A percentile compares a stretch with the other conserved stretches of the same genome.
Conservation (phyloP, 306 rosid genomes). For the Macrotyloma uniflorum region DNA sequence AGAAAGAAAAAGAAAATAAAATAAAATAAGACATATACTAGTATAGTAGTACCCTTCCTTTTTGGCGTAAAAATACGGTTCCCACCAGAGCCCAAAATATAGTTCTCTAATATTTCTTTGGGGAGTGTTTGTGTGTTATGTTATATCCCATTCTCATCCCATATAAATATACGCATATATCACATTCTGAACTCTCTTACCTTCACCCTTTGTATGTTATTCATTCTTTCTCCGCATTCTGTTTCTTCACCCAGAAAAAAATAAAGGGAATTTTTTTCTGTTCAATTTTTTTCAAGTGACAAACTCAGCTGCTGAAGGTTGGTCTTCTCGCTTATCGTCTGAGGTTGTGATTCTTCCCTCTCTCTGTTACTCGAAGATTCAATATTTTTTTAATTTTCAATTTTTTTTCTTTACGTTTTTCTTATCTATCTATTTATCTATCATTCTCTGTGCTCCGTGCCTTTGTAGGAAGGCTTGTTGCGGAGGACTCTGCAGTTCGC, state of each 20-base stretch:
- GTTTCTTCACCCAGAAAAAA: slow-evolving; percentile 51
- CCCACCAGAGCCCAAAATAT: slow-evolving; percentile 28
- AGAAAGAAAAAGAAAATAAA: neutral
- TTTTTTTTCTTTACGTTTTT: slow-evolving; percentile 13
- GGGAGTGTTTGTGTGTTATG: slow-evolving; percentile 21
- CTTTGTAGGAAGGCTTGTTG: slow-evolving; percentile 30
- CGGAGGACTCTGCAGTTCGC: slow-evolving; percentile 43
- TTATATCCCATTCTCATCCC: neutral
- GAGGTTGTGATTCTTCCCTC: slow-evolving; percentile 34
- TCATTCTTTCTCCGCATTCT: slow-evolving; percentile 26
- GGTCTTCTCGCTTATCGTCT: slow-evolving; percentile 41
- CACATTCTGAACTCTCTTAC: slow-evolving; percentile 41
- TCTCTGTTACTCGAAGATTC: slow-evolving; percentile 28
- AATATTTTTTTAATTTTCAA: slow-evolving; percentile 5
- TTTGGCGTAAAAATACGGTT: slow-evolving; percentile 20
- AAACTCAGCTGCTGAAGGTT: slow-evolving; percentile 38
- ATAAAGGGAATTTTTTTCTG: neutral
- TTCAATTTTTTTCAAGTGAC: slow-evolving; percentile 10
- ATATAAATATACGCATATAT: slow-evolving; percentile 26
- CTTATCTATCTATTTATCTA: slow-evolving; percentile 35
- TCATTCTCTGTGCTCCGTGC: neutral
- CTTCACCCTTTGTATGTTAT: slow-evolving; percentile 20
- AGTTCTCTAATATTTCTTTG: slow-evolving; percentile 18
- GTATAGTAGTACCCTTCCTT: neutral
- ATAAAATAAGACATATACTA: neutral